Evolutionary conservation across 768 basidiomycete genomes (phyloP).

Genomic region (Collybia mongolica): DNA sequence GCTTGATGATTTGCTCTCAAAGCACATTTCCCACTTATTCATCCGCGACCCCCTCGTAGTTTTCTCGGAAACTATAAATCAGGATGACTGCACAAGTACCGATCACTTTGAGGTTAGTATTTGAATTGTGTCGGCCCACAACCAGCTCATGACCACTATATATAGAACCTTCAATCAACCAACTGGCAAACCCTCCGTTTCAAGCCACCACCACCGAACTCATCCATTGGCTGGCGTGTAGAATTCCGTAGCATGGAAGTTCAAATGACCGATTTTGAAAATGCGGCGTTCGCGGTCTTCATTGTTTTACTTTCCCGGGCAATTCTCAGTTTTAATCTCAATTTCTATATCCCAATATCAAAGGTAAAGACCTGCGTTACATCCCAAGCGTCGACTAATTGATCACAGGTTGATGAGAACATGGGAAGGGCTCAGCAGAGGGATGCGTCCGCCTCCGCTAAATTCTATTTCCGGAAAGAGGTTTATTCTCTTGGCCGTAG

Average conservation of each 20-base stretch:
- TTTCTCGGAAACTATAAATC: conserved; percentile 91
- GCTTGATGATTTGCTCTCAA: conserved; percentile 83
- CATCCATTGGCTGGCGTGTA: conserved; percentile 94
- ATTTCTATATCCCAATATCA: conserved; percentile 96
- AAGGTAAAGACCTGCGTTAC: conserved; percentile 51
- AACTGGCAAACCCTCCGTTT: conserved; percentile 99
- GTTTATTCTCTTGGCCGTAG: conserved; percentile 63
- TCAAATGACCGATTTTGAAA: conserved; percentile 98
- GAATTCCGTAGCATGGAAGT: conserved; percentile 99
- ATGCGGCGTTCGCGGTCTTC: conserved; percentile 95
- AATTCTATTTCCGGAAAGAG: conserved; percentile 89
- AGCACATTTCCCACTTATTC: conserved; percentile 93
- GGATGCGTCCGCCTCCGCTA: conserved; percentile 69
- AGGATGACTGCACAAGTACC: conserved; percentile 82
- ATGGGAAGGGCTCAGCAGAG: conserved; percentile 88
- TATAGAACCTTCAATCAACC: conserved; percentile 95
- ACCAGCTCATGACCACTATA: not conserved
- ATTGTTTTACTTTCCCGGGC: conserved; percentile 92
- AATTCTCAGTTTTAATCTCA: conserved; percentile 87
- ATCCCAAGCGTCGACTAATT: not conserved
- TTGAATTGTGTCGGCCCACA: not conserved
- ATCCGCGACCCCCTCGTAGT: conserved; percentile 97
- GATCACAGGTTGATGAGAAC: conserved; percentile 87
- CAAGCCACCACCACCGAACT: conserved; percentile 95
- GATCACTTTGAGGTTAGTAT: conserved; percentile 90